Base-by-base conservation (phyloP, 2,329 filamentous ascomycete species). In the Talaromyces islandicus region DNA sequence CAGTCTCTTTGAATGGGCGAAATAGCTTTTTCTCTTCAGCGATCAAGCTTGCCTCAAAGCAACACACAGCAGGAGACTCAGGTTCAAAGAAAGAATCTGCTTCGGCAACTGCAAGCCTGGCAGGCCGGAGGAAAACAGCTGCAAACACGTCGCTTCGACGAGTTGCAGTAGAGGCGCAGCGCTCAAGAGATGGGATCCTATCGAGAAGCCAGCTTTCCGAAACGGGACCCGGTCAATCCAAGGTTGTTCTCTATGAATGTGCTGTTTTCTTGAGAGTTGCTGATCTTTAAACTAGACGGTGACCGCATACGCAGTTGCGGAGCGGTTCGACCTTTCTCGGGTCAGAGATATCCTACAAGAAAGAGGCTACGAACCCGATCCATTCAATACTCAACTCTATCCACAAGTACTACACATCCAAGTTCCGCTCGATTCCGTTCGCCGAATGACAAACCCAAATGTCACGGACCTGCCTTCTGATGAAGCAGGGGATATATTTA, bases 141-240 rank as follows among this genome's bases (percentile, higher is more conserved):
- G 78, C 85, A 51, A 89, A 91, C 65, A 89, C 88, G 63, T 94
- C 91, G 1, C 80, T 97, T 32, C 86, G 93, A 59, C 85, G 92
- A 61, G 91, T 96, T 12, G 91, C 92, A 32, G 89, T 91, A 19
- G 91, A 94, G 68, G 92, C 92, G 19, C 91, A 96, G 75, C 78
- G 76, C 65, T 84, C 78, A 61, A 81, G 77, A 65, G 79, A 80
- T 67, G 78, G 78, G 1, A 77, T 84, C 64, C 75, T 86, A 63
- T 67, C 74, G 56, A 80, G 79, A 67, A 75, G 78, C 51, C 68
- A 71, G 55, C 66, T 74, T 12, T 67, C 66, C 56, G 73, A 75
- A 63, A 69, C 73, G 57, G 71, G 71, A 24, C 62, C 73, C 51
- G 61, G 72, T 57, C 71, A 73, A 58, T 72, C 72, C 52, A 78